Base-by-base conservation (phyloP, 2,329 filamentous ascomycete species). In the Talaromyces sp. region DNA sequence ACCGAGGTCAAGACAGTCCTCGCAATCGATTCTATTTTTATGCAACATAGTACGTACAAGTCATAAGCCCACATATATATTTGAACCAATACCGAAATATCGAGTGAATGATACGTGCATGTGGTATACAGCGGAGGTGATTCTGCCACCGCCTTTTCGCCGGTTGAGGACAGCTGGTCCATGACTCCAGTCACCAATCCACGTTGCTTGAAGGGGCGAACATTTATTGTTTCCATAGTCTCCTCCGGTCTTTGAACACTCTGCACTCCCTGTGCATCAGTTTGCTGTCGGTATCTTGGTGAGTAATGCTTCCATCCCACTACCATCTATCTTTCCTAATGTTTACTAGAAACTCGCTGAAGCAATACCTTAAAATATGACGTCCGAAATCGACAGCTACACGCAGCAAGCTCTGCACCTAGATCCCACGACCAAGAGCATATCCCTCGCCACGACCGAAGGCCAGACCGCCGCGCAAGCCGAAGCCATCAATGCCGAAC, bases 351-450 rank as follows among this genome's bases (percentile, higher is more conserved):
- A 51, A 38, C 56, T 26, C 43, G 10, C 43, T 35, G 17, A 26
- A 26, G 12, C 24, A 26, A 21, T 7, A 50, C 19, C 43, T 12
- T 21, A 9, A 56, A 56, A 56, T 29, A 61, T 61, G 59, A 52
- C 50, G 14, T 56, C 61, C 54, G 58, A 59, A n/a, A 60, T 75
- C 58, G 73, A 75, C 58, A 58, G 71, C 67, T 97, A 93, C 83
- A 90, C 87, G 67, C 85, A 91, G 68, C 87, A 96, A 71, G 90
- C 91, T 41, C 81, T 99, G 57, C 80, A 85, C 64, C 84, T 97
- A 75, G 89, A 97, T 79, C 85, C 90, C n/a, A 75, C 86, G 66
- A 88, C 88, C 70, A 96, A 96, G 80, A 81, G 87, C 68, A 82
- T 97, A 72, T 80, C 81, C 64, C 75, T 80, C 21, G 72, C 80